Conservation (phyloP, 1,139 yeast species). For the Barnettozyma hawaiiensis region DNA sequence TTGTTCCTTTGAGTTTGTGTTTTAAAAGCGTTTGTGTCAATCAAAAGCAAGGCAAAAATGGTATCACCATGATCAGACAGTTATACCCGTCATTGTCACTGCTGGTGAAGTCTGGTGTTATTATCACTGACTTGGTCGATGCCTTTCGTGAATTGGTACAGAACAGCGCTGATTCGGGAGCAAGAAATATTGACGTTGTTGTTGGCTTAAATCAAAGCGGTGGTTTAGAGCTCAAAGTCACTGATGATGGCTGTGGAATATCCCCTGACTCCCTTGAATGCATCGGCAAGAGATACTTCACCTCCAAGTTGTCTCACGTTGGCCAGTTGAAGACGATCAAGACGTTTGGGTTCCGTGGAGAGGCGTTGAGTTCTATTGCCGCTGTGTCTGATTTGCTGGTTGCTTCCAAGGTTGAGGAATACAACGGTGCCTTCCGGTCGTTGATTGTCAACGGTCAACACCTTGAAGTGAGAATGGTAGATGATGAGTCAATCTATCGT, state of each 20-base stretch:
- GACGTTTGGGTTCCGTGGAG: slow-evolving; percentile 41
- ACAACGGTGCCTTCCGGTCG: slow-evolving; percentile 17
- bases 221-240: slow-evolving; percentile 41
- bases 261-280: slow-evolving; percentile 44
- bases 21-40: too few relatives aligned
- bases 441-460: slow-evolving; percentile 10
- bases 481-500: slow-evolving; percentile 7
- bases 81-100: slow-evolving; percentile 5
- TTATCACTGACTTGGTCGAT: slow-evolving; percentile 25
- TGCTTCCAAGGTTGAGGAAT: slow-evolving; percentile 31
- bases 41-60: slow-evolving; percentile 2
- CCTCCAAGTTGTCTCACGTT: slow-evolving; percentile 40
- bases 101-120: slow-evolving; percentile 25
- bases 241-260: slow-evolving; percentile 53
- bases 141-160: slow-evolving; percentile 42
- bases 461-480: slow-evolving; percentile 11
- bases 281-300: slow-evolving; percentile 34
- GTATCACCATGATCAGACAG: not conserved
- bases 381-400: slow-evolving; percentile 34
- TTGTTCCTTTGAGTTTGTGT: too few relatives aligned
- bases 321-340: slow-evolving; percentile 26
- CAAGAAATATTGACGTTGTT: slow-evolving; percentile 31
- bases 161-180: slow-evolving; percentile 51
- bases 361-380: slow-evolving; percentile 39
- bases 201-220: slow-evolving; percentile 5